A percentile compares a stretch with the other conserved stretches of the same genome.
Evolutionary conservation across 495 filamentous ascomycete genomes (phyloP).

Genomic region (Lophium mytilinum): DNA sequence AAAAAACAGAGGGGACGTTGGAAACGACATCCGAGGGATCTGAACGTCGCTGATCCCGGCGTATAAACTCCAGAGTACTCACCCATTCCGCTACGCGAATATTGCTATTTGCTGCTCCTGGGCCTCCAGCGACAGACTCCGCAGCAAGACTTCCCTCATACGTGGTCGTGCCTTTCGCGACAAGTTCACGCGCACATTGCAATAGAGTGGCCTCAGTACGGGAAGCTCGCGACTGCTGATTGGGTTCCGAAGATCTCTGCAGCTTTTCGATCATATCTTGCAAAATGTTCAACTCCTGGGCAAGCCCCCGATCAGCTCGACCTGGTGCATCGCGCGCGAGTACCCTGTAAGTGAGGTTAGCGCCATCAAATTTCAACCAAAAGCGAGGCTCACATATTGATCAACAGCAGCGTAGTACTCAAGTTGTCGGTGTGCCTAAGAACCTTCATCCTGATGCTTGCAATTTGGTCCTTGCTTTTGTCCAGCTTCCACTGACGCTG

Average conservation of each 20-base stretch:
- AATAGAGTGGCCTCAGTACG: slow-evolving; percentile 12
- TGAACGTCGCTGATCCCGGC: slow-evolving; percentile 5
- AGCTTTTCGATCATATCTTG: slow-evolving; percentile 14
- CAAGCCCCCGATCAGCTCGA: slow-evolving; percentile 9
- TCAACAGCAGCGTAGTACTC: slow-evolving; percentile 12
- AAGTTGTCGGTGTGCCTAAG: slow-evolving; percentile 14
- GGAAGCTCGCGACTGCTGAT: slow-evolving; percentile 9
- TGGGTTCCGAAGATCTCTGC: slow-evolving; percentile 12
- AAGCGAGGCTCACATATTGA: slow-evolving; percentile 16
- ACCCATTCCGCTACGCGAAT: slow-evolving; percentile 15
- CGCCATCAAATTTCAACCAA: slow-evolving; percentile 1
- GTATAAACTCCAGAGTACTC: slow-evolving; percentile 10
- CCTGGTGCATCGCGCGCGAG: slow-evolving; percentile 2
- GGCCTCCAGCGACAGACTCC: slow-evolving; percentile 1
- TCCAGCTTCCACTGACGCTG: slow-evolving; percentile 13
- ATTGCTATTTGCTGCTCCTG: slow-evolving; percentile 10
- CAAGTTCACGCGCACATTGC: slow-evolving; percentile 11
- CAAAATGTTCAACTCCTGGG: slow-evolving; percentile 6
- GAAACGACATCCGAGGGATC: slow-evolving; percentile 6
- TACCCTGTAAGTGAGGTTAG: slow-evolving; percentile 10
- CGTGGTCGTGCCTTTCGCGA: slow-evolving; percentile 8
- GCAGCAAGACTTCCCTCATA: slow-evolving; percentile 5
- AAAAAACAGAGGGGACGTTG: slow-evolving; percentile 2
- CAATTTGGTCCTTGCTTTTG: slow-evolving; percentile 2
- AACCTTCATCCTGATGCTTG: slow-evolving; percentile 5